Evolutionary conservation across 495 filamentous ascomycete species (phyloP).

Genomic region (Xylaria cubensis): DNA sequence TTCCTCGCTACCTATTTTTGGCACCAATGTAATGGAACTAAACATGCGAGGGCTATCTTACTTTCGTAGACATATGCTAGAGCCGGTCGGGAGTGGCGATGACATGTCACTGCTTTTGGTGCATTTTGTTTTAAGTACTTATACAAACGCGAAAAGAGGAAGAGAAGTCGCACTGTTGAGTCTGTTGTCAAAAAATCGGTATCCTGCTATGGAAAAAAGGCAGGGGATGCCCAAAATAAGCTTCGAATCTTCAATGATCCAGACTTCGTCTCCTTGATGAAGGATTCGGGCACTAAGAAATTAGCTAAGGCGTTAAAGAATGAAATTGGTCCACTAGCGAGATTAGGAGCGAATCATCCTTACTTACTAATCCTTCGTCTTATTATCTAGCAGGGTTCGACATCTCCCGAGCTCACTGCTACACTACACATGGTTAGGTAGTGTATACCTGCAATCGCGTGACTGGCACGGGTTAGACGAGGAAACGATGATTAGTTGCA

Average conservation of each 20-base stretch:
- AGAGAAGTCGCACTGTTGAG: not conserved
- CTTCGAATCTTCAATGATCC: slow-evolving; percentile 2
- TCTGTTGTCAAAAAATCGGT: not conserved
- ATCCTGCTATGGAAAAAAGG: not conserved
- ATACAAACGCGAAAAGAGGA: no score
- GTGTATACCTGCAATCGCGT: not conserved
- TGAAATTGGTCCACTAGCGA: slow-evolving; percentile 18
- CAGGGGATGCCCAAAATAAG: not conserved
- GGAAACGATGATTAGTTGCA: not conserved
- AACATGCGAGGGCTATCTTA: not conserved
- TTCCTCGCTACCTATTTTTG: slow-evolving; percentile 22
- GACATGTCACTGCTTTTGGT: not conserved
- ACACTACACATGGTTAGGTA: slow-evolving; percentile 7
- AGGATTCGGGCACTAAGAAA: slow-evolving; percentile 4
- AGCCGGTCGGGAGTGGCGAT: not conserved
- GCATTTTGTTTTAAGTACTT: not conserved
- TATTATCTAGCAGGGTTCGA: slow-evolving; percentile 11
- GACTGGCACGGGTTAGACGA: slow-evolving; percentile 7
- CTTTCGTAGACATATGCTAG: not conserved
- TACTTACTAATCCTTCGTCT: slow-evolving; percentile 6
- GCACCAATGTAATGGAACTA: slow-evolving; percentile 1
- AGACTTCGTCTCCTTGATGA: slow-evolving; percentile 16
- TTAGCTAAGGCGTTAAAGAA: slow-evolving; percentile 12
- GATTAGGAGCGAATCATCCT: slow-evolving; percentile 15
- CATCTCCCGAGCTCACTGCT: not conserved